phyloP scores from a whole-genome alignment of 768 basidiomycete species.

The Mycena rebaudengoi region DNA sequence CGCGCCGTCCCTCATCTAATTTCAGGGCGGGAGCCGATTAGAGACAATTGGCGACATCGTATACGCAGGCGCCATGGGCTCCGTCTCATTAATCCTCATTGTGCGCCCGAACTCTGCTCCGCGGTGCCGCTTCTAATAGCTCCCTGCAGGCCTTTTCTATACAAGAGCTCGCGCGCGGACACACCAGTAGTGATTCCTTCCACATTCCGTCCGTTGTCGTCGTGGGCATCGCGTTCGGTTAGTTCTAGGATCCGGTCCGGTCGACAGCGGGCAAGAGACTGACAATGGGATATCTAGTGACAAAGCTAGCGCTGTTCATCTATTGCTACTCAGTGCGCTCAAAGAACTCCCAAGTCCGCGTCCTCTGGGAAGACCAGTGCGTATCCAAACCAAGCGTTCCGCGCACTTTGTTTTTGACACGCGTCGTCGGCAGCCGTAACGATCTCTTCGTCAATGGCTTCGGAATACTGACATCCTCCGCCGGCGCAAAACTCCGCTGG shows the following conservation, averaged over 20 bases:
- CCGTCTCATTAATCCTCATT: conserved; percentile 25
- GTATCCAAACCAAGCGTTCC: background rate
- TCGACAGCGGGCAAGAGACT: too few species aligned
- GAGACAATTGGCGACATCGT: conserved; percentile 64
- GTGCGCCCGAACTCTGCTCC: conserved; percentile 43
- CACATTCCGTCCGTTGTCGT: conserved; percentile 63
- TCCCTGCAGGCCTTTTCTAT: conserved; percentile 16
- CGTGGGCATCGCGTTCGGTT: conserved; percentile 64
- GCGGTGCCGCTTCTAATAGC: background rate
- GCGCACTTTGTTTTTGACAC: background rate
- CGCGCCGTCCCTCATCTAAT: conserved; percentile 25
- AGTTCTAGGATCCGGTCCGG: too few species aligned
- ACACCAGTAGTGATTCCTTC: conserved; percentile 31
- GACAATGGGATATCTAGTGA: too few species aligned
- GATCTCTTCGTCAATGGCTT: conserved; percentile 61
- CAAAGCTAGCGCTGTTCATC: conserved; percentile 66
- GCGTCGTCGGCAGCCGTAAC: too few species aligned
- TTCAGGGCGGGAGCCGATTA: conserved; percentile 55
- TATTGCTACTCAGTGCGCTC: conserved; percentile 62
- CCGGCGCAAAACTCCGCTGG: conserved; percentile 55
- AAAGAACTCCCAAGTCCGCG: conserved; percentile 63
- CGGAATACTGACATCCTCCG: conserved; percentile 54
- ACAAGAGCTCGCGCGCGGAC: conserved; percentile 43
- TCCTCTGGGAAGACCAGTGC: conserved; percentile 66
- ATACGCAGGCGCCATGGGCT: conserved; percentile 44